These are phyloP conservation scores for Neurospora discreta DNA, from an alignment of 495 filamentous ascomycete genomes.

Conservation along the genomic window DNA sequence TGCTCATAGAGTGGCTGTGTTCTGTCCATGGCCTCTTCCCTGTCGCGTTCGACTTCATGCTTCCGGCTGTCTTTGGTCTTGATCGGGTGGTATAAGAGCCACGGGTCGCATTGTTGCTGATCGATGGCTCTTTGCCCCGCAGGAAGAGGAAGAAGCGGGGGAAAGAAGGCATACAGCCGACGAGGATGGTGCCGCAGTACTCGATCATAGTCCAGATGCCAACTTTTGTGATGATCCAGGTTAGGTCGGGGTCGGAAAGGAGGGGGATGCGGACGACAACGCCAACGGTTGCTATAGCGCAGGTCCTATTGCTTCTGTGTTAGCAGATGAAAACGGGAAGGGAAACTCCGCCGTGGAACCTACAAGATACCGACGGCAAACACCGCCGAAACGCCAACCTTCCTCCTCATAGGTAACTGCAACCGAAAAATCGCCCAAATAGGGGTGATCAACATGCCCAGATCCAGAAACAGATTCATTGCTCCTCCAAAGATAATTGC, in stretches of 20 bases:
- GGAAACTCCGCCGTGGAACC: neutral
- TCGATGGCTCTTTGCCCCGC: conserved; percentile 1
- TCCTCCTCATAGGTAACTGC: conserved; percentile 19
- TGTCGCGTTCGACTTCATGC: neutral
- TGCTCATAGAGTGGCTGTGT: neutral
- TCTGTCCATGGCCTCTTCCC: neutral
- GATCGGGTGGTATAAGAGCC: neutral
- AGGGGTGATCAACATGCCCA: conserved; percentile 19
- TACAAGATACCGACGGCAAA: conserved; percentile 23
- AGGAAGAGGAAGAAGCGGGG: conserved; percentile 17
- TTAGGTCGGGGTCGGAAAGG: conserved; percentile 15
- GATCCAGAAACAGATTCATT: conserved; percentile 21
- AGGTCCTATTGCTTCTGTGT: conserved; percentile 9
- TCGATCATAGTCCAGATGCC: conserved; percentile 28
- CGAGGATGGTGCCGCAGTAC: conserved; percentile 21
- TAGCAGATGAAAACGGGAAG: neutral
- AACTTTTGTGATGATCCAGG: conserved; percentile 19
- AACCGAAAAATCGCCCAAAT: conserved; percentile 18
- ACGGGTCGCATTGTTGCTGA: neutral
- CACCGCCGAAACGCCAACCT: conserved; percentile 22
- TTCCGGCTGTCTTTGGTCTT: neutral
- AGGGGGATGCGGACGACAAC: conserved; percentile 18
- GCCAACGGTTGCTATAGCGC: conserved; percentile 17
- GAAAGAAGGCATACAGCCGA: conserved; percentile 22
- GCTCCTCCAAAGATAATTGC: conserved; percentile 12